These are phyloP conservation scores for Ophiostoma montium DNA, from an alignment of 2,329 filamentous ascomycete genomes.

Conservation along the genomic window DNA sequence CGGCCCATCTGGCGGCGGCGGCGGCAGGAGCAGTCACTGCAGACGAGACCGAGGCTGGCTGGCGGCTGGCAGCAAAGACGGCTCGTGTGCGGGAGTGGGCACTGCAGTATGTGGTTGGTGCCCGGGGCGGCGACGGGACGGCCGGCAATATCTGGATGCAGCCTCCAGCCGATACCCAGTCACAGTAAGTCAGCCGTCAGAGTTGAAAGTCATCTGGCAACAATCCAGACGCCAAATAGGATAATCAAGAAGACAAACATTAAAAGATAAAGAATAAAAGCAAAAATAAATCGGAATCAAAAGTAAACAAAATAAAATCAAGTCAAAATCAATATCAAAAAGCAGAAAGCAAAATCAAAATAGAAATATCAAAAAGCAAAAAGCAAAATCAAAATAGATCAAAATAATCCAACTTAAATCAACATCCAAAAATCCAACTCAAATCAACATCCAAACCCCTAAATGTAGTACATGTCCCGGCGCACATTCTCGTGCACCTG, in stretches of 20 bases:
- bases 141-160: conserved; percentile 3
- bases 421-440: background rate
- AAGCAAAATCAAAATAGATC: background rate
- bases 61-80: conserved; percentile 38
- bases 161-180: conserved; percentile 18
- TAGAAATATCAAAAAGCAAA: background rate
- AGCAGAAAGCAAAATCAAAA: background rate
- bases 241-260: no score
- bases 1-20: conserved; percentile 30
- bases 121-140: background rate
- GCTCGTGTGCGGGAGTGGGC: conserved; percentile 63
- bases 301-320: background rate
- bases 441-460: background rate
- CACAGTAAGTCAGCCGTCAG: background rate
- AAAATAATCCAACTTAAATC: background rate
- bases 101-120: conserved; percentile 43
- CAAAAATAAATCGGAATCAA: no score
- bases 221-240: no score
- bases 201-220: no score
- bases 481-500: conserved; percentile 28
- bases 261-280: no score
- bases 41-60: conserved; percentile 23
- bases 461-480: conserved; percentile 45
- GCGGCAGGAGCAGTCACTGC: background rate
- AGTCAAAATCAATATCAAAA: background rate